Conservation (phyloP, 805 yeast genomes). For the Candida nemodendra region DNA sequence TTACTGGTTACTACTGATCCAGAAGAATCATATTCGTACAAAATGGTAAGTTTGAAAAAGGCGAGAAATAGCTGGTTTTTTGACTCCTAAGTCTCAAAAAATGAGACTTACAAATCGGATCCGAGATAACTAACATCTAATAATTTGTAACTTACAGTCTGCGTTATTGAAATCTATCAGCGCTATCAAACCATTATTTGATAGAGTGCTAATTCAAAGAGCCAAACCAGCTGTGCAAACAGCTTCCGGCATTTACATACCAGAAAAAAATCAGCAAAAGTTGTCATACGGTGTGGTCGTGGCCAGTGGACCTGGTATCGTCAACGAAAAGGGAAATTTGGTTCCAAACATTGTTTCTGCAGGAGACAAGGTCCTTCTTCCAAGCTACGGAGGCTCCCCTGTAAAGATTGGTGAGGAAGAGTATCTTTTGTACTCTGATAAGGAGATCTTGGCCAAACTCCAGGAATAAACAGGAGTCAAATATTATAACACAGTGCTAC, state of each 20-base stretch:
- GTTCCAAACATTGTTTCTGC: constrained; percentile 72
- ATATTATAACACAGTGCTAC: too few relatives aligned
- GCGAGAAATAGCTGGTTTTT: too few relatives aligned
- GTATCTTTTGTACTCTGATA: constrained; percentile 70
- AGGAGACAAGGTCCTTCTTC: constrained; percentile 94
- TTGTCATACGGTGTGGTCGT: constrained; percentile 87
- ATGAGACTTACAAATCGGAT: neutral
- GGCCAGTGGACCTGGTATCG: constrained; percentile 93
- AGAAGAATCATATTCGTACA: too few relatives aligned
- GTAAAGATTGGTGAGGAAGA: constrained; percentile 75
- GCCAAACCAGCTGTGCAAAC: constrained; percentile 88
- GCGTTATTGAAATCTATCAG: constrained; percentile 77
- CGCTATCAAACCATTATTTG: constrained; percentile 86
- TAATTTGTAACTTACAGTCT: too few relatives aligned
- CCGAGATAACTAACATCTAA: too few relatives aligned
- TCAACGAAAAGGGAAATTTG: constrained; percentile 71
- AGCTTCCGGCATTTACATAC: constrained; percentile 88
- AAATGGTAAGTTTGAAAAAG: constrained; percentile 1
- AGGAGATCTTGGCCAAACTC: constrained; percentile 92
- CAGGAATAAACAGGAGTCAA: constrained; percentile 61
- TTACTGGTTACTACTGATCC: too few relatives aligned
- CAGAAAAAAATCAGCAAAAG: constrained; percentile 94
- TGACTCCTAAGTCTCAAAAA: too few relatives aligned
- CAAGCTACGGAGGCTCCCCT: constrained; percentile 89
- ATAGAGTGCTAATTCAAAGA: constrained; percentile 95